Base-by-base conservation (phyloP, 805 yeast genomes). In the Ogataea pini region DNA sequence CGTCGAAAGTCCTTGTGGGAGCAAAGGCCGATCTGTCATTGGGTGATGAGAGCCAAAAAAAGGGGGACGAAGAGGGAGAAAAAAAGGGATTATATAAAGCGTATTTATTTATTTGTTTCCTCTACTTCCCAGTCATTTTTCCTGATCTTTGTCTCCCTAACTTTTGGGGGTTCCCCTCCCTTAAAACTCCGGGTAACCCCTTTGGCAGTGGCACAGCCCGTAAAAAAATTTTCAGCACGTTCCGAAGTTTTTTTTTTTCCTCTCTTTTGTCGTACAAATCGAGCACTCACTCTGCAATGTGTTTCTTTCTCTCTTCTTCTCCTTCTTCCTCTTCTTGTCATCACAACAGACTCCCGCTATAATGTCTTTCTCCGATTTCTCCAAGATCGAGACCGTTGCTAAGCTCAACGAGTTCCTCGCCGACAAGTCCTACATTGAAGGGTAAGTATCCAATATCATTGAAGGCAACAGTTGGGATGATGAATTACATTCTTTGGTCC, bases 341-440 rank as follows among this genome's bases (percentile, higher is more conserved):
- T 14, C 31, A 25, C 12, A 16, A 4, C 42, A 39, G 33, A 39
- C 25, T 27, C 5, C 33, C 42, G 42, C 41, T 49, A 72, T 49
- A 67, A 85, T 86, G 91, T 82, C 91, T 68, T 85, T 79, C 80
- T 70, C 89, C 54, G 90, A 86, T 71, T 86, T 85, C 81, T 80
- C 92, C 60, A 85, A 84, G 74, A 77, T 81, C 66, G 90, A 85
- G 72, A 76, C 88, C 64, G 71, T 85, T 65, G 68, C 80, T 64
- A 71, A 88, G 70, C 84, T 91, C 72, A 84, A 91, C 87, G 79
- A 80, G 63, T 82, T 79, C 81, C 83, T 91, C 74, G 89, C 86
- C 73, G 92, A 86, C 78, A 87, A 89, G 82, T 88, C 96, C 62
- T 91, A 90, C 89, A 71, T 91, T 65, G 91, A 88, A 74, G 97